Evolutionary conservation across 2,329 filamentous ascomycete genomes (phyloP), one percentile per base, ranked within the genome.

Genomic region (Exserohilum turcica): DNA sequence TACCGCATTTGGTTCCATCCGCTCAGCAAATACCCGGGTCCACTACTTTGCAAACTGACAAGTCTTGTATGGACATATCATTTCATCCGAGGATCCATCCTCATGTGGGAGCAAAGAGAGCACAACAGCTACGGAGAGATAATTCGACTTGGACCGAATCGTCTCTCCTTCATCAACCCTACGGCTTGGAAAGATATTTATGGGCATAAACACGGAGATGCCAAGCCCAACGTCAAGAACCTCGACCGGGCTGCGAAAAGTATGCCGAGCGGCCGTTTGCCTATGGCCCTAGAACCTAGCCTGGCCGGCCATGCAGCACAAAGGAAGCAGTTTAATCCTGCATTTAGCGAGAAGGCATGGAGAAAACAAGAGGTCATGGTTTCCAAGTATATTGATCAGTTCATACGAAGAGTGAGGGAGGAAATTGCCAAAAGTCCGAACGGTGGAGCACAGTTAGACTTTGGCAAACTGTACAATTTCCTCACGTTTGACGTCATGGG

Each of bases 101-200:
- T n/a, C n/a, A n/a, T n/a, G n/a, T n/a, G n/a, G n/a, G n/a, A n/a
- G 46, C 7, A 27, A 19, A 31, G 47, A 56, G 15, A 59, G 75
- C 38, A 61, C 68, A 2, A 36, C 3, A 5, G 18, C n/a, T 36
- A 18, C 33, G 33, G 33, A 5, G 13, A 16, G 3, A 67, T 74
- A 1, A 68, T 77, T 6, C 66, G 75, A 5, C 52, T 76, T 8
- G 64, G 66, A 2, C 74, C 75, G 0, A 72, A 75, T 35, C 71
- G 77, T 43, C 47, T 76, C 0, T 74, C 73, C 1, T 74, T 73
- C 54, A 71, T 58, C 19, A 63, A 66, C 4, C 61, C 54, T 7
- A 59, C 68, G 0, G 68, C 67, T 4, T 75, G 67, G 62, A 68
- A 70, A 44, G 73, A 72, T n/a, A 76, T 77, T 21, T 77, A 76